Conservation (phyloP, 148 eudicot genomes). For the Linanthus parryae region DNA sequence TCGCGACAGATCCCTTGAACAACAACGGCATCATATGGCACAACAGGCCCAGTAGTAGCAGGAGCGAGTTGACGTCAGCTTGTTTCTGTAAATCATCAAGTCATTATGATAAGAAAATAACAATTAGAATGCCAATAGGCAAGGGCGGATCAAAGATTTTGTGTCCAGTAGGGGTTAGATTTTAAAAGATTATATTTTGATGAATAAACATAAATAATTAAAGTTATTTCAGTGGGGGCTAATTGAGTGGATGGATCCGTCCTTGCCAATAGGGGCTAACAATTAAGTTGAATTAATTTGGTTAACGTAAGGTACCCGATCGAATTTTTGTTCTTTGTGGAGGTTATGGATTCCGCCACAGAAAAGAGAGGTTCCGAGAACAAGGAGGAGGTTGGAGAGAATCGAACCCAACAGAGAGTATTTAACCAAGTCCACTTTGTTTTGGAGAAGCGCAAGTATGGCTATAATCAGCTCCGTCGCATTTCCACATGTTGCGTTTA, state of each 20-base stretch:
- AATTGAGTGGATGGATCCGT: too few species aligned
- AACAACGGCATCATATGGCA: conserved; percentile 74
- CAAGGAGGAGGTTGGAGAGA: conserved; percentile 91
- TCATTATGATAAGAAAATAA: background rate
- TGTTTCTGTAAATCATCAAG: conserved; percentile 50
- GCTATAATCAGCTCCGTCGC: conserved; percentile 94
- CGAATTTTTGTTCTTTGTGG: conserved; percentile 59
- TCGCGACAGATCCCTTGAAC: conserved; percentile 35
- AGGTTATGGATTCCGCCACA: conserved; percentile 90
- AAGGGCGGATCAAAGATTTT: background rate
- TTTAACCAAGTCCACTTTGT: conserved; percentile 74
- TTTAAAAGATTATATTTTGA: too few species aligned
- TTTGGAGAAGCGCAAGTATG: conserved; percentile 51
- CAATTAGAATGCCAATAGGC: background rate
- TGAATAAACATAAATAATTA: too few species aligned
- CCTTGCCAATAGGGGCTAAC: too few species aligned
- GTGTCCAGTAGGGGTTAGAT: too few species aligned
- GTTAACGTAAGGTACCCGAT: conserved; percentile 44
- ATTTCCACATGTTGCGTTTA: conserved; percentile 97
- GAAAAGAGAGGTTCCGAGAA: conserved; percentile 83
- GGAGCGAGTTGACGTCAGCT: conserved; percentile 71
- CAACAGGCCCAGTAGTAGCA: conserved; percentile 62
- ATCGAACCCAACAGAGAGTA: conserved; percentile 92
- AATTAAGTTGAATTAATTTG: too few species aligned
- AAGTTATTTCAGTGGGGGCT: too few species aligned